These are phyloP conservation scores for Zancudomyces culisetae DNA, from an alignment of 371 early-diverging fungal species.

Conservation along the genomic window DNA sequence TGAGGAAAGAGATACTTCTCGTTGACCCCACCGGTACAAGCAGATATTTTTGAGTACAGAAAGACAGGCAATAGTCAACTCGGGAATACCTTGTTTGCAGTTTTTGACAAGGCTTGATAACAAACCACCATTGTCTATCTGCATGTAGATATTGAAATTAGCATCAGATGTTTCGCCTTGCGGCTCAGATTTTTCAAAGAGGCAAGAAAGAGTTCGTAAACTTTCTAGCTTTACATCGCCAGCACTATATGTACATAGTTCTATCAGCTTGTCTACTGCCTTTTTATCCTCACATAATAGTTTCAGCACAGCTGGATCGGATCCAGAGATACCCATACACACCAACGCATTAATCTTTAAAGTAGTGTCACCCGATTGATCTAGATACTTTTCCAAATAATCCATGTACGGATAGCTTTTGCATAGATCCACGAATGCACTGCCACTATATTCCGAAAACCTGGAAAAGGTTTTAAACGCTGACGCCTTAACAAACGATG, in stretches of 20 bases:
- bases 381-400: background rate
- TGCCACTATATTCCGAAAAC: background rate
- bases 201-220: constrained; percentile 14
- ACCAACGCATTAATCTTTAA: background rate
- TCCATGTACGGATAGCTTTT: background rate
- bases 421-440: background rate
- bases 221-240: constrained; percentile 12
- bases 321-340: background rate
- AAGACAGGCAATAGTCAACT: background rate
- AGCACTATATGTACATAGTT: constrained; percentile 7
- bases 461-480: constrained; percentile 1
- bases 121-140: background rate
- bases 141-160: background rate
- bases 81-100: background rate
- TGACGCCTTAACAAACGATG: background rate
- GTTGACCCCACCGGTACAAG: background rate
- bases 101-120: background rate
- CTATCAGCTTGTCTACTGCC: constrained; percentile 9
- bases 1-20: background rate
- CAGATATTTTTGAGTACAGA: background rate
- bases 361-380: background rate
- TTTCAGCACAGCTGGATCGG: background rate
- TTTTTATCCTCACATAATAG: constrained; percentile 7
- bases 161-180: background rate
- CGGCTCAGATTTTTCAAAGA: constrained; percentile 8